Evolutionary conservation across 805 yeast species (phyloP), one percentile per base, ranked within the genome.

Genomic region (Teunomyces kruisii): DNA sequence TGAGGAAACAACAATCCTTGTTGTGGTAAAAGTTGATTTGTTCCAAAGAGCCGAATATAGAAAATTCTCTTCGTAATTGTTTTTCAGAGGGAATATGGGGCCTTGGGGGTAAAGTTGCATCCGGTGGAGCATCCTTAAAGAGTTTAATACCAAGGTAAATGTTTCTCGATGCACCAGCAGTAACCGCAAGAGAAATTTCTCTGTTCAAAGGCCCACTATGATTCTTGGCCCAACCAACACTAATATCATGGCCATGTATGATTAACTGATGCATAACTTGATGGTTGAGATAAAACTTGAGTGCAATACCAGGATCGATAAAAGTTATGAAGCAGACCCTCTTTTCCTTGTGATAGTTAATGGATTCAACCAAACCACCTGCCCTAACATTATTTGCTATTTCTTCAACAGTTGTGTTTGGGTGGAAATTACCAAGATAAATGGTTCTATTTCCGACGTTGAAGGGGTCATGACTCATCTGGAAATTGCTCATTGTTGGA

Each of bases 111-210:
- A 13, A 3, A 4, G 17, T 19, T 12, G 22, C 22, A 19, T 35
- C 28, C n/a, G 10, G 8, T 22, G 45, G 15, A 43, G 42, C 19
- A 35, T 47, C 47, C 40, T 56, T 58, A 30, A 48, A 31, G 29
- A 74, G 69, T 48, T 72, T 76, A 43, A 81, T 64, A 30, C 92
- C 90, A 47, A 86, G 80, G 61, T 86, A 86, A 12, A 86, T 79
- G 58, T 86, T 86, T 68, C 95, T 76, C 27, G 87, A 80, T 2
- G 91, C 92, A 26, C 91, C 90, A 2, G 78, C 76, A 1, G 86
- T 78, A 2, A 84, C 87, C 2, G 88, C 88, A 37, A 78, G 62
- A 0, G 81, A 67, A 35, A 86, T 72, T 1, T 75, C 72, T 35
- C 79, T 72, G 29, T 74, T 73, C 27, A 86, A 56, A 0, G 86